phyloP scores from a whole-genome alignment of 2,329 filamentous ascomycete genomes.

The Monosporascus cannonballus region DNA sequence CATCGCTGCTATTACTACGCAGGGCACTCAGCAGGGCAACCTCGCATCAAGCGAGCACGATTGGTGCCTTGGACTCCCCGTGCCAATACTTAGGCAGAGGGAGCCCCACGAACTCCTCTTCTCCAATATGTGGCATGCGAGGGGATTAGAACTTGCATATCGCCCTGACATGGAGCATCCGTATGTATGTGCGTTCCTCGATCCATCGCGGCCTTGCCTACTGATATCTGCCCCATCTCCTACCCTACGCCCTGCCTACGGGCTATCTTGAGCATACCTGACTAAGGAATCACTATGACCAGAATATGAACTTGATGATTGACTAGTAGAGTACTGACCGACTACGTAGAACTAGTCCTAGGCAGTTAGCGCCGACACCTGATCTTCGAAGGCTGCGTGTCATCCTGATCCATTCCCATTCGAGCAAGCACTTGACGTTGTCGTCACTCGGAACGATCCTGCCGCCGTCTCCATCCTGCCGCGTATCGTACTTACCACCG shows the following conservation, averaged over 20 bases:
- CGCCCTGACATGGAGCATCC: background rate
- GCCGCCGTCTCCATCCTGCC: background rate
- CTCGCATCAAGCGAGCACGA: no score
- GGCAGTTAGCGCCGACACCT: background rate
- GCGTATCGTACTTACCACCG: no score
- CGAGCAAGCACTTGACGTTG: background rate
- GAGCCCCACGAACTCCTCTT: background rate
- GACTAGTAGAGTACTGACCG: background rate
- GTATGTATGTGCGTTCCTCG: no score
- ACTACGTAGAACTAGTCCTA: background rate
- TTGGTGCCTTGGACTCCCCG: no score
- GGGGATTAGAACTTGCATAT: background rate
- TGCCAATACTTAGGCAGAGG: background rate
- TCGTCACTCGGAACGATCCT: background rate
- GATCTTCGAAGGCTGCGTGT: constrained; percentile 1
- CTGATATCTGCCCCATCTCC: no score
- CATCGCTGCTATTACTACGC: no score
- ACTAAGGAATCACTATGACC: no score
- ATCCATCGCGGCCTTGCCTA: no score
- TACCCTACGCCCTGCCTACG: no score
- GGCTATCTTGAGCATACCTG: no score
- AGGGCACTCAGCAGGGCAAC: no score
- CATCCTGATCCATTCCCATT: constrained; percentile 1
- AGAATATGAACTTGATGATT: no score
- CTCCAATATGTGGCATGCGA: background rate